These are phyloP conservation scores for Saccharomycopsis fibuligera DNA, from an alignment of 805 yeast species.

Conservation along the genomic window DNA sequence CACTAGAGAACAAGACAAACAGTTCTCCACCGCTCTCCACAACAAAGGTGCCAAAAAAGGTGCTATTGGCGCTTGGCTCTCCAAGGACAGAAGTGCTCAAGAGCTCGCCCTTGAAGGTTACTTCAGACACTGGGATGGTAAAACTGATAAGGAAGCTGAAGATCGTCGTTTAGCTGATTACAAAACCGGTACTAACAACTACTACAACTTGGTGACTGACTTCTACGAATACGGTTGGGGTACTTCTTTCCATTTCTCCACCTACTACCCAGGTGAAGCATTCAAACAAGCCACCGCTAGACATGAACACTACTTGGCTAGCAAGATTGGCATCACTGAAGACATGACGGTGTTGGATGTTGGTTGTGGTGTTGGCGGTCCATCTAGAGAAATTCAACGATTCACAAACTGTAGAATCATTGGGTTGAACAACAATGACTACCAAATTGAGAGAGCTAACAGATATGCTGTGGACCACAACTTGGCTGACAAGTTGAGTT, in stretches of 20 bases:
- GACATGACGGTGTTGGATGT: conserved; percentile 90
- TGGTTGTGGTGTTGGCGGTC: conserved; percentile 99
- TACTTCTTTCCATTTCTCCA: conserved; percentile 92
- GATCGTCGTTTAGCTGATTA: conserved; percentile 72
- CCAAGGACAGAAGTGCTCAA: conserved; percentile 75
- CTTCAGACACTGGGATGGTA: conserved; percentile 97
- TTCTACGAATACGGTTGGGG: conserved; percentile 99
- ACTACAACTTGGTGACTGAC: conserved; percentile 95
- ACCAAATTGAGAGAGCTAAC: conserved; percentile 89
- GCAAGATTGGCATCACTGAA: conserved; percentile 71
- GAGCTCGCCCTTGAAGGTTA: conserved; percentile 82
- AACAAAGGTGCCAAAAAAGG: conserved; percentile 52
- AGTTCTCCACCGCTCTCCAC: conserved; percentile 81
- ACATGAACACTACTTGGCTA: conserved; percentile 93
- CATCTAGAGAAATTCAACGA: conserved; percentile 92
- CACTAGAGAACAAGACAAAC: conserved; percentile 24
- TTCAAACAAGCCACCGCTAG: conserved; percentile 93
- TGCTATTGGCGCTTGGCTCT: conserved; percentile 71
- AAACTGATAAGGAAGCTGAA: conserved; percentile 68
- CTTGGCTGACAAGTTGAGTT: conserved; percentile 66
- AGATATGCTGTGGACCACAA: conserved; percentile 63
- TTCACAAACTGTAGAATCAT: conserved; percentile 82
- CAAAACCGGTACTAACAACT: conserved; percentile 86
- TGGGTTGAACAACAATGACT: conserved; percentile 95
- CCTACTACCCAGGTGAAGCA: conserved; percentile 89